phyloP scores from a whole-genome alignment of 768 basidiomycete genomes.

The Naganishia onofrii region DNA sequence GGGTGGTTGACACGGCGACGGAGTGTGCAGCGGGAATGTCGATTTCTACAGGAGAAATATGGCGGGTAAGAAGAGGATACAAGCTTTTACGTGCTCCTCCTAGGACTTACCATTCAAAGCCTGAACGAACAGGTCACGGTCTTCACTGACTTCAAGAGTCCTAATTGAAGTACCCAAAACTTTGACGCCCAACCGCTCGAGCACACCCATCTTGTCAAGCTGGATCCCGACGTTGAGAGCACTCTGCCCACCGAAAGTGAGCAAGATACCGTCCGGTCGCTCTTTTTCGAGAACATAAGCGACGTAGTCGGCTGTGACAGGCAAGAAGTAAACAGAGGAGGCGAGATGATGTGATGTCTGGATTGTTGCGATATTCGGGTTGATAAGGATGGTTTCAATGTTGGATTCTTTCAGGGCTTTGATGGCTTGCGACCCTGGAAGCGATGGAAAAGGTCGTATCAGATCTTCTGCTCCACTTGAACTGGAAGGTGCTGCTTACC shows the following conservation, averaged over 20 bases:
- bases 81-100: background rate
- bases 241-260: constrained; percentile 97
- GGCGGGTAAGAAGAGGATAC: background rate
- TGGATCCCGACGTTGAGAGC: constrained; percentile 96
- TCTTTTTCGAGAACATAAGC: constrained; percentile 98
- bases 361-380: constrained; percentile 99
- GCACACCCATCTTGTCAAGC: constrained; percentile 91
- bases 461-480: background rate
- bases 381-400: constrained; percentile 88
- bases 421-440: constrained; percentile 81
- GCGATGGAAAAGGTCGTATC: background rate
- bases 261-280: constrained; percentile 90
- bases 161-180: constrained; percentile 93
- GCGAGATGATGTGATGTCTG: constrained; percentile 98
- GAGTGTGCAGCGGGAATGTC: constrained; percentile 94
- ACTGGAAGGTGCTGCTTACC: constrained; percentile 52
- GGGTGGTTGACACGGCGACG: constrained; percentile 92
- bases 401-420: constrained; percentile 96
- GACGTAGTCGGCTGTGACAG: constrained; percentile 94
- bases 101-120: constrained; percentile 78
- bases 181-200: constrained; percentile 85
- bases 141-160: constrained; percentile 94
- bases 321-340: constrained; percentile 94
- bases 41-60: constrained; percentile 65
- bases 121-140: constrained; percentile 90